phyloP scores from a whole-genome alignment of 352 stramenopile genomes.

The Phytophthora pisi region DNA sequence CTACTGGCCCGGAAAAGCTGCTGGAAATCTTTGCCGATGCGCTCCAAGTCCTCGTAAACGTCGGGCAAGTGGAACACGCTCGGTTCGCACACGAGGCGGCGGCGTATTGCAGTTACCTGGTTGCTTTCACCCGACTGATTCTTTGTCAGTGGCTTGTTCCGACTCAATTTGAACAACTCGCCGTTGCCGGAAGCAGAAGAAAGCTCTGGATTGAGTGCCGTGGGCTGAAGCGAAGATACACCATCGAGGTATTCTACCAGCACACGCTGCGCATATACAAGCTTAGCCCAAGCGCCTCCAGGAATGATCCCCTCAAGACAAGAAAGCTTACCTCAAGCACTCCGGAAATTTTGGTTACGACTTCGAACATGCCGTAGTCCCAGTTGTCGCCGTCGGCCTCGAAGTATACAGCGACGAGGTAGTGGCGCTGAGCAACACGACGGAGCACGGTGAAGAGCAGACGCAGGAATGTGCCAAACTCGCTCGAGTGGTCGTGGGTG shows the following conservation, averaged over 20 bases:
- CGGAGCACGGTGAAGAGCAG: slow-evolving; percentile 71
- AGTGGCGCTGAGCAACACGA: slow-evolving; percentile 72
- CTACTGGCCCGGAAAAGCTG: slow-evolving; percentile 43
- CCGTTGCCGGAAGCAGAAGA: slow-evolving; percentile 16
- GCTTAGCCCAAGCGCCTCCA: neutral
- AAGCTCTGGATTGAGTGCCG: slow-evolving; percentile 26
- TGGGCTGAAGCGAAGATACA: slow-evolving; percentile 23
- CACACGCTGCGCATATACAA: slow-evolving; percentile 38
- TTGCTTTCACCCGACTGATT: slow-evolving; percentile 35
- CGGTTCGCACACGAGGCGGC: slow-evolving; percentile 59
- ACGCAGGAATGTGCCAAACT: slow-evolving; percentile 75
- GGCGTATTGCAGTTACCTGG: slow-evolving; percentile 22
- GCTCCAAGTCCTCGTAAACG: slow-evolving; percentile 73
- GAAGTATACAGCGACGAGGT: slow-evolving; percentile 66
- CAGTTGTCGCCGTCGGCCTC: slow-evolving; percentile 62
- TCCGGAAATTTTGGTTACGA: slow-evolving; percentile 67
- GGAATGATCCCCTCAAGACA: neutral
- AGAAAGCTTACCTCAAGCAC: slow-evolving; percentile 58
- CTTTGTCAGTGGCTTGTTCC: slow-evolving; percentile 55
- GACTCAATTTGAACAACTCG: slow-evolving; percentile 69
- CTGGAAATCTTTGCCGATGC: slow-evolving; percentile 65
- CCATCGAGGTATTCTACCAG: slow-evolving; percentile 77
- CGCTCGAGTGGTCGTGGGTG: slow-evolving; percentile 60
- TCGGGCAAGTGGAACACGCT: slow-evolving; percentile 80
- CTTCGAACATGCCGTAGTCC: slow-evolving; percentile 72